Base-by-base conservation (phyloP, 306 rosid genomes). In the Canavalia ensiformis region DNA sequence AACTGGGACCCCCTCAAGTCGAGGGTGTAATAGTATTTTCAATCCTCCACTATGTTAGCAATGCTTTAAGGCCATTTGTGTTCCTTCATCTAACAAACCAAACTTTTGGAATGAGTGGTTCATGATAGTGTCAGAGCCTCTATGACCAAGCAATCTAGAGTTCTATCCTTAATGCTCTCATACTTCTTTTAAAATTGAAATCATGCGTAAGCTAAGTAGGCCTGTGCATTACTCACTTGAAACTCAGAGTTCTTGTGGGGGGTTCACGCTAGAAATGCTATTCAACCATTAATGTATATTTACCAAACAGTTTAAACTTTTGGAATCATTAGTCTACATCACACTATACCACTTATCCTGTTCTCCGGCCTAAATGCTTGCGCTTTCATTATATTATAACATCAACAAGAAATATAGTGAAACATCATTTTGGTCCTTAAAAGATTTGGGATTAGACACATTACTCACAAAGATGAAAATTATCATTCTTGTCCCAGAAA, bases 181-280 rank as follows among this genome's bases (percentile, higher is more conserved):
- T 13, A 55, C 75, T 30, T 31, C 69, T 39, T 39, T 39, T 39
- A 31, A 39, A 65, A 76, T 77, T 9, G 13, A 51, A 65, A 51
- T 12, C 47, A 77, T 65, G 74, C 52, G 29, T 47, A 12, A 34
- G 5, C 29, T 41, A 74, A 74, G 63, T 63, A 30, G 9, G 13
- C n/a, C 42, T 13, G 18, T 12, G 35, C 63, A 37, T 35, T 64
- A 37, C 50, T 45, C 52, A 65, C 13, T 64, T 33, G 73, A 49
- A 18, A 49, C 31, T 28, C 25, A 44, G 37, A 39, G 0, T 45
- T 30, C 2, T 13, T 59, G 58, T 11, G 28, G 6, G 50, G 75
- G 30, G 46, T 3, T 13, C 28, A 41, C 33, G 46, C 50, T 50
- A 31, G 63, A 50, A 71, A 4, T 34, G n/a, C 62, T 71, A 71